Conservation (phyloP, 371 early-diverging fungal species). For the Syncephalis fuscata region DNA sequence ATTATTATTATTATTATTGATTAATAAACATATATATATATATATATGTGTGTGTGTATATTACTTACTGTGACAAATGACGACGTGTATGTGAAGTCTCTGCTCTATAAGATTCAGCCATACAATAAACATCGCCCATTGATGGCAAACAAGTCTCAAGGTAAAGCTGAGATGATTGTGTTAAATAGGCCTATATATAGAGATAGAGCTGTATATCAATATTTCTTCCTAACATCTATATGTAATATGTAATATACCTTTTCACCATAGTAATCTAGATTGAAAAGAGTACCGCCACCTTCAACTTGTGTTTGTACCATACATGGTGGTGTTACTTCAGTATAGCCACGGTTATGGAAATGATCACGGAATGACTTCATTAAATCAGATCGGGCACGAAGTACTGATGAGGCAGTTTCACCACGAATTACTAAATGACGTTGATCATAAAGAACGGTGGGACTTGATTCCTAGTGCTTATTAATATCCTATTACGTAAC, state of each 20-base stretch:
- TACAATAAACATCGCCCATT: conserved; percentile 94
- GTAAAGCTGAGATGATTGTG: conserved; percentile 99
- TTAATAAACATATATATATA: not conserved
- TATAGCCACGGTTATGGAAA: conserved; percentile 68
- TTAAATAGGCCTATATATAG: conserved; percentile 76
- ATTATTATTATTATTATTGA: conserved; percentile 1
- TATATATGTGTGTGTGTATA: not conserved
- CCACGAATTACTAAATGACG: conserved; percentile 97
- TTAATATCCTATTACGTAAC: not conserved
- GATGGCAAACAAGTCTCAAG: conserved; percentile 96
- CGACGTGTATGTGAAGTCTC: conserved; percentile 99
- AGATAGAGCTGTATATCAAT: not conserved
- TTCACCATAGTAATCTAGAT: conserved; percentile 96
- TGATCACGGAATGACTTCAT: conserved; percentile 90
- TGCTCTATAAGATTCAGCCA: conserved; percentile 98
- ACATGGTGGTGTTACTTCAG: conserved; percentile 97
- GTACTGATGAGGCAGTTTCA: conserved; percentile 74
- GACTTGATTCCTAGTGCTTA: conserved; percentile 56
- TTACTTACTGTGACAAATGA: conserved; percentile 79
- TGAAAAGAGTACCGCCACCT: conserved; percentile 97
- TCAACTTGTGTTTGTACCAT: conserved; percentile 99
- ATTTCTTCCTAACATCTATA: conserved; percentile 2
- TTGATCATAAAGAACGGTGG: conserved; percentile 78
- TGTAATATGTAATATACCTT: conserved; percentile 8
- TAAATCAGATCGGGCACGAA: conserved; percentile 80